phyloP scores from a whole-genome alignment of 345 rosid genomes.

The Populus pruinosa region DNA sequence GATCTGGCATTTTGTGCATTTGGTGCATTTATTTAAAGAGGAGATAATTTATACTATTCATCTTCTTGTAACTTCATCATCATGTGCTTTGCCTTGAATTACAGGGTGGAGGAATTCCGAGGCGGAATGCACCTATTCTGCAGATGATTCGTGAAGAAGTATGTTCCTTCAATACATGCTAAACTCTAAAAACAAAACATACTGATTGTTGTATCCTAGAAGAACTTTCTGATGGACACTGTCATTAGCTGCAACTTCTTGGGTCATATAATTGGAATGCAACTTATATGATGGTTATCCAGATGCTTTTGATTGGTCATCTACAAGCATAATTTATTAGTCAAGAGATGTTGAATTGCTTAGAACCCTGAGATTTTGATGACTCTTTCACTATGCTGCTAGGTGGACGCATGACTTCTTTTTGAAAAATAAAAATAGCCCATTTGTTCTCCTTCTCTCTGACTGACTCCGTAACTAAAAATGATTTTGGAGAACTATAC shows the following conservation, averaged over 20 bases:
- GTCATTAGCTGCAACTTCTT: background rate
- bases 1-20: background rate
- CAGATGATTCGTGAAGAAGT: slow-evolving; percentile 86
- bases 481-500: background rate
- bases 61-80: background rate
- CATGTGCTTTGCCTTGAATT: slow-evolving; percentile 10
- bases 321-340: background rate
- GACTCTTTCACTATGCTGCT: background rate
- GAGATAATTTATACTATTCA: background rate
- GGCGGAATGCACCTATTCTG: slow-evolving; percentile 79
- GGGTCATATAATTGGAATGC: background rate
- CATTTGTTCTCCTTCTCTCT: background rate
- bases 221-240: background rate
- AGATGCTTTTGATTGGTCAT: background rate
- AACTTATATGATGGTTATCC: background rate
- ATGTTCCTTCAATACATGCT: slow-evolving; percentile 12
- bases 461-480: background rate
- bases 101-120: slow-evolving; percentile 91
- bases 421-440: background rate
- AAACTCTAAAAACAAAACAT: background rate
- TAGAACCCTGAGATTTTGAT: background rate
- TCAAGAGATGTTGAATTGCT: background rate
- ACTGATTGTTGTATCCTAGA: background rate
- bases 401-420: background rate
- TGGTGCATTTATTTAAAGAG: background rate